Evolutionary conservation across 2,329 filamentous ascomycete species (phyloP).

Genomic region (Fusarium solani-melongenae): DNA sequence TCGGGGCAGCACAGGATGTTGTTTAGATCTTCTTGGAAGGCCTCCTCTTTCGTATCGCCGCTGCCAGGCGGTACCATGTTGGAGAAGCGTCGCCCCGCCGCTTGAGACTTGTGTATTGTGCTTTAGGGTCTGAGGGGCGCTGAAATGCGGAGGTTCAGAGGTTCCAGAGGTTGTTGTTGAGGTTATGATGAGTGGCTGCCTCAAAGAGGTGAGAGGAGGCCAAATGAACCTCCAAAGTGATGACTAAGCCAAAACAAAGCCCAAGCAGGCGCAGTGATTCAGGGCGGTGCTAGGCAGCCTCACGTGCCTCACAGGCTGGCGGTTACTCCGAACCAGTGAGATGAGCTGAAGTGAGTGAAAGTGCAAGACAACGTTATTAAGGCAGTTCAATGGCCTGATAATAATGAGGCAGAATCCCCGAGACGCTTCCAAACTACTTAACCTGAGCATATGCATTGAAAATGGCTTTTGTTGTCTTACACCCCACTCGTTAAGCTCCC

Average conservation of each 20-base stretch:
- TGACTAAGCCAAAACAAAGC: background rate
- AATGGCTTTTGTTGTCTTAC: background rate
- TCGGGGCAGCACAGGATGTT: slow-evolving; percentile 88
- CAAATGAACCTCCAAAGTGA: background rate
- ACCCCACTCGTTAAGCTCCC: background rate
- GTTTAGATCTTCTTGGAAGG: slow-evolving; percentile 86
- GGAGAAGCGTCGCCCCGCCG: slow-evolving; percentile 42
- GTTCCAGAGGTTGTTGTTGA: background rate
- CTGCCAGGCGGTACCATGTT: slow-evolving; percentile 60
- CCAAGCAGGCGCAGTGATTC: background rate
- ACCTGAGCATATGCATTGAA: background rate
- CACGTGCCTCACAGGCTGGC: background rate
- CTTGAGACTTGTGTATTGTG: background rate
- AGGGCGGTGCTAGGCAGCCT: background rate
- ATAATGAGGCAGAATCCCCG: background rate
- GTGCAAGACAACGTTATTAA: background rate
- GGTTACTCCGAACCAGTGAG: background rate
- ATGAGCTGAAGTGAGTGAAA: background rate
- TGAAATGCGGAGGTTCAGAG: background rate
- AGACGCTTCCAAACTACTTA: background rate
- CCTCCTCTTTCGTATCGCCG: slow-evolving; percentile 44
- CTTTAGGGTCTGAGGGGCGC: background rate
- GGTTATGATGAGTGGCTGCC: background rate
- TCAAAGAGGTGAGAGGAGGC: background rate
- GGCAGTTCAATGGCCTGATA: background rate